These are phyloP conservation scores for Dendrocalamus latiflorus DNA, from an alignment of 202 grass and related monocot species.

Conservation along the genomic window DNA sequence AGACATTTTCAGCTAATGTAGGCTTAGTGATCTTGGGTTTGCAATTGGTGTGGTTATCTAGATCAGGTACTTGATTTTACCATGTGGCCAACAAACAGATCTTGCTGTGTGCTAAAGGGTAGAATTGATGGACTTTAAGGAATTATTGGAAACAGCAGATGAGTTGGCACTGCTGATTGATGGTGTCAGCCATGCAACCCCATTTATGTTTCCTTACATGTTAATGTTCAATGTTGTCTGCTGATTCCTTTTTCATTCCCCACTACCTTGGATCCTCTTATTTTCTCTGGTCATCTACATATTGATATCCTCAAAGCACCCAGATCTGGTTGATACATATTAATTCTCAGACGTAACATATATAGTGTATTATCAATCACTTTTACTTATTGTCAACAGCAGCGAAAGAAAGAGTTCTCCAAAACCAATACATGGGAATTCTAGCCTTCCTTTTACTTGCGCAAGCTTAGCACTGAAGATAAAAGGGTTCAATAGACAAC, in stretches of 20 bases:
- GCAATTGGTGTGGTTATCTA: conserved; percentile 5
- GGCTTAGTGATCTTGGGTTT: too few species aligned
- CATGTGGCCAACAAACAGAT: conserved; percentile 17
- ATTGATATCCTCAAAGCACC: conserved; percentile 2
- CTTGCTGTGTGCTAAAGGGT: conserved; percentile 24
- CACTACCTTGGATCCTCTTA: conserved; percentile 11
- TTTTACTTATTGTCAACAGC: not conserved
- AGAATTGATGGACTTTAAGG: not conserved
- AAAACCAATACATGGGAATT: not conserved
- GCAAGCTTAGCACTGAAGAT: not conserved
- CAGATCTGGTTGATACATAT: not conserved
- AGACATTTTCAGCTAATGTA: not conserved
- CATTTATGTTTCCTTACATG: conserved; percentile 16
- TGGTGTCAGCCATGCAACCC: not conserved
- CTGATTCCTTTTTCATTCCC: conserved; percentile 6
- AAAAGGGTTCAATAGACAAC: not conserved
- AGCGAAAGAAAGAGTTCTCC: not conserved
- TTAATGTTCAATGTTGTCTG: conserved; percentile 8
- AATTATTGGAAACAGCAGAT: conserved; percentile 23
- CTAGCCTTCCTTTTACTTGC: conserved; percentile 6
- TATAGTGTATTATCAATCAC: not conserved
- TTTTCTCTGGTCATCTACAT: conserved; percentile 1
- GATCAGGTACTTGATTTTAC: conserved; percentile 32
- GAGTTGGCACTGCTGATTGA: conserved; percentile 28
- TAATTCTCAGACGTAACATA: not conserved